Evolutionary conservation across 495 filamentous ascomycete genomes (phyloP), one percentile per base, ranked within the genome.

Genomic region (Lophium mytilinum): DNA sequence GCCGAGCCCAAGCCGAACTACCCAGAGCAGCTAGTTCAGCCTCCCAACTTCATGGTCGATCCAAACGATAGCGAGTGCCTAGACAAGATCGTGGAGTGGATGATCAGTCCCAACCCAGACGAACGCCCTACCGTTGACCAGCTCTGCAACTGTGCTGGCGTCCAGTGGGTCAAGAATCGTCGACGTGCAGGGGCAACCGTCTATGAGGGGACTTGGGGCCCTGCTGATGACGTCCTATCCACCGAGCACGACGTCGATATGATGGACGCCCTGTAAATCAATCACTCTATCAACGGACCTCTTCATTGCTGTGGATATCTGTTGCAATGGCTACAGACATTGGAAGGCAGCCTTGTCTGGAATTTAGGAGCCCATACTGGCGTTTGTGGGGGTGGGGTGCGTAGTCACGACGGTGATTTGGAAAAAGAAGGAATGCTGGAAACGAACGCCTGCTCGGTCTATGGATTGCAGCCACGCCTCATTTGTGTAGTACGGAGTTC

Each of bases 151-250:
- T 76, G 78, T 1, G 80, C 80, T 39, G 86, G 88, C 17, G 77
- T 93, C 21, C 77, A 76, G 56, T 98, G 94, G 84, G 86, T 89
- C 17, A 79, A 79, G 53, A 67, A 68, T 46, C 83, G 90, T 57
- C 83, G 88, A 36, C 82, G 83, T 45, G 88, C 89, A 21, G 87
- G 88, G 30, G 94, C 94, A 19, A 94, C 88, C 9, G 83, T 96
- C 50, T 97, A 84, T 59, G 93, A 98, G 73, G 94, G 93, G 62
- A 90, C 89, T 68, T 98, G 89, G 88, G 93, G 93, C 1, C 93
- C 91, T 39, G 82, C 82, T 10, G 85, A 89, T 58, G 79, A 86
- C 55, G 76, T 87, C 30, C 73, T 88, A 3, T 49, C 47, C 24
- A 57, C 55, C 58, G 76, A 75, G n/a, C 80, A 82, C 67, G 83